Conservation (phyloP, 768 basidiomycete genomes). For the Rubroboletus satanas region DNA sequence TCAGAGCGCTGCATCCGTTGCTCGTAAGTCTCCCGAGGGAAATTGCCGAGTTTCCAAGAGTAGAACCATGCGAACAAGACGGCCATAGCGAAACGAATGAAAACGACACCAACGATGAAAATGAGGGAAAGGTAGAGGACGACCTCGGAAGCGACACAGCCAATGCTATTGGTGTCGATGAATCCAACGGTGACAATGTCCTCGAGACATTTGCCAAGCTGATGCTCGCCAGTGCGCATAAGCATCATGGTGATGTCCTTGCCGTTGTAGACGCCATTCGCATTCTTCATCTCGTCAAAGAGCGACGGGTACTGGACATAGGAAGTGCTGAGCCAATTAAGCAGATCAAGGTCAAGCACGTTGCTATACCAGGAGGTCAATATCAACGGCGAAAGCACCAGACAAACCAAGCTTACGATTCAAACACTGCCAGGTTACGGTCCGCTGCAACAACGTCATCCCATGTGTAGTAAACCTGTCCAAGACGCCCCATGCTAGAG, state of each 20-base stretch:
- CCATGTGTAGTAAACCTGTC: slow-evolving; percentile 95
- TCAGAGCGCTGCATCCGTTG: slow-evolving; percentile 84
- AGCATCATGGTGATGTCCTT: slow-evolving; percentile 88
- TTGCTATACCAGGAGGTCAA: slow-evolving; percentile 40
- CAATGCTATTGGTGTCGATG: slow-evolving; percentile 91
- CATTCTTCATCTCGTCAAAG: slow-evolving; percentile 71
- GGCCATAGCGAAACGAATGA: slow-evolving; percentile 94
- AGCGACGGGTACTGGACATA: slow-evolving; percentile 81
- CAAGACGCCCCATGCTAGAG: slow-evolving; percentile 49
- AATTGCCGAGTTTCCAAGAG: slow-evolving; percentile 92
- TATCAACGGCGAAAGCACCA: slow-evolving; percentile 1
- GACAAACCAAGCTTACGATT: slow-evolving; percentile 60
- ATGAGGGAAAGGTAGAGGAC: slow-evolving; percentile 93
- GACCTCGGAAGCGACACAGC: slow-evolving; percentile 92
- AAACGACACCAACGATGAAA: slow-evolving; percentile 96
- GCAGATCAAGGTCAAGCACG: slow-evolving; percentile 85
- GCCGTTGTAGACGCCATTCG: slow-evolving; percentile 71
- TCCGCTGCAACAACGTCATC: slow-evolving; percentile 63
- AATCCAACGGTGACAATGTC: slow-evolving; percentile 88
- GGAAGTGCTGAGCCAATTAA: slow-evolving; percentile 77
- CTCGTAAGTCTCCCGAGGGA: slow-evolving; percentile 88
- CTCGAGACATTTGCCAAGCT: slow-evolving; percentile 76
- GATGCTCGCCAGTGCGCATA: slow-evolving; percentile 62
- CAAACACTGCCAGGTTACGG: slow-evolving; percentile 90
- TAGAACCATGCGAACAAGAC: slow-evolving; percentile 98